Evolutionary conservation across 2,329 filamentous ascomycete genomes (phyloP).

Genomic region (Penicillium palitans): DNA sequence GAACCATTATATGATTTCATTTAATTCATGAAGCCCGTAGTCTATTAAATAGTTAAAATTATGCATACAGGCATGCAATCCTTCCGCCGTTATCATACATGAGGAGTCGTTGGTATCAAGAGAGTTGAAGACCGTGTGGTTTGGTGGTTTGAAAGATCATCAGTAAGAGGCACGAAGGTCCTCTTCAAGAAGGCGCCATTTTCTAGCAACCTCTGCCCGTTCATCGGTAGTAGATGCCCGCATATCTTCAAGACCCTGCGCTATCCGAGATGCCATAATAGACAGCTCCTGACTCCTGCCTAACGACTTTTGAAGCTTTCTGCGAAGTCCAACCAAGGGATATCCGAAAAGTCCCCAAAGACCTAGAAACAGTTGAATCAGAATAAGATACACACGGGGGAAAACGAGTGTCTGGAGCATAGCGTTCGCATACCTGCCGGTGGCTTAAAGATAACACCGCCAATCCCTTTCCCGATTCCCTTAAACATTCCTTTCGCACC

Average conservation of each 20-base stretch:
- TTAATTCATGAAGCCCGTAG: too few relatives aligned
- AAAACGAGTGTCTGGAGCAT: not conserved
- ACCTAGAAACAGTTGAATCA: conserved; percentile 9
- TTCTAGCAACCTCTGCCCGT: conserved; percentile 17
- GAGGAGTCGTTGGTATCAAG: not conserved
- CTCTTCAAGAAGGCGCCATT: conserved; percentile 21
- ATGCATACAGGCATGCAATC: not conserved
- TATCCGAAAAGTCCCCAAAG: conserved; percentile 30
- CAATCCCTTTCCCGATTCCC: conserved; percentile 79
- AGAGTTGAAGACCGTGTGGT: not conserved
- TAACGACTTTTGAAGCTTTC: conserved; percentile 25
- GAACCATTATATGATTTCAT: not conserved
- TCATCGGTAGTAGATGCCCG: conserved; percentile 16
- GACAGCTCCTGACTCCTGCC: conserved; percentile 18
- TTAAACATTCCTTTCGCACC: conserved; percentile 71
- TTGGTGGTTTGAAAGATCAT: not conserved
- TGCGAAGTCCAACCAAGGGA: conserved; percentile 28
- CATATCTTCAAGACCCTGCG: conserved; percentile 26
- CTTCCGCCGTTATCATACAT: not conserved
- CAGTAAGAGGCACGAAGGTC: conserved; percentile 2
- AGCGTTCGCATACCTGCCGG: conserved; percentile 61
- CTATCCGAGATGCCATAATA: conserved; percentile 23
- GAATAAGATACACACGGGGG: not conserved
- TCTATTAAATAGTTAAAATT: not conserved
- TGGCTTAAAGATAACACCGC: conserved; percentile 77